Percentiles rank a stretch among this genome's conserved stretches.
These are phyloP conservation scores for Salvia splendens DNA, from an alignment of 257 asterid species.

Conservation along the genomic window DNA sequence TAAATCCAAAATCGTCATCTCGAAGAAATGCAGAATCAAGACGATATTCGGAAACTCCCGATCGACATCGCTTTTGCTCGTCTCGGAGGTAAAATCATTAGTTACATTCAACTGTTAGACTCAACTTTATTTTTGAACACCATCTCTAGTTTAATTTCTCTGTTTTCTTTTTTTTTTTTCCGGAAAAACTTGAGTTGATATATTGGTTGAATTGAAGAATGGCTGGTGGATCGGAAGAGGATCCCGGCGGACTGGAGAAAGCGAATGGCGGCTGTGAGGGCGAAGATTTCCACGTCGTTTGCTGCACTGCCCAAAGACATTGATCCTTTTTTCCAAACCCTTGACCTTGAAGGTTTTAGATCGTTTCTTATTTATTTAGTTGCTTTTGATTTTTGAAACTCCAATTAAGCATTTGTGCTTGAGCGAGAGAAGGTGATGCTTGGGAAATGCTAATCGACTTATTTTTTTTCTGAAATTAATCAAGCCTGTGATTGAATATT, in stretches of 20 bases:
- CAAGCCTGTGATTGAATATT: not conserved
- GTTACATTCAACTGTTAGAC: constrained; percentile 9
- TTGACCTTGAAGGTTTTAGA: constrained; percentile 70
- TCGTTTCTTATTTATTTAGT: not conserved
- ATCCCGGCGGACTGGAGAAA: constrained; percentile 89
- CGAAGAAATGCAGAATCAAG: constrained; percentile 61
- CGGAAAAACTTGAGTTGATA: not conserved
- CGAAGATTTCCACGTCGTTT: constrained; percentile 73
- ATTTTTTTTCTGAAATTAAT: constrained; percentile 10
- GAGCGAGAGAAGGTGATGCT: not conserved
- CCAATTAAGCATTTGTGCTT: constrained; percentile 19
- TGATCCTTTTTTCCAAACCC: constrained; percentile 79
- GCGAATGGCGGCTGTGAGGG: constrained; percentile 76
- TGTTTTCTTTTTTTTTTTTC: not conserved
- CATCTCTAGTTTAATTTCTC: not conserved
- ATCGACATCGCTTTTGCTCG: constrained; percentile 95
- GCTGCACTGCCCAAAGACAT: constrained; percentile 74
- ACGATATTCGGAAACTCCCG: constrained; percentile 79
- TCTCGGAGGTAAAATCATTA: constrained; percentile 64
- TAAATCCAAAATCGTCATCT: constrained; percentile 1
- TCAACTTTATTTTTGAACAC: not conserved
- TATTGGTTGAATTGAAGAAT: constrained; percentile 56
- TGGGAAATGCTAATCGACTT: constrained; percentile 12
- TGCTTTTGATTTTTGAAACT: constrained; percentile 3
- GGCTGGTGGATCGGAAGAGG: constrained; percentile 97